phyloP scores from a whole-genome alignment of 2,329 filamentous ascomycete species.

The Leptographium wingfieldii region DNA sequence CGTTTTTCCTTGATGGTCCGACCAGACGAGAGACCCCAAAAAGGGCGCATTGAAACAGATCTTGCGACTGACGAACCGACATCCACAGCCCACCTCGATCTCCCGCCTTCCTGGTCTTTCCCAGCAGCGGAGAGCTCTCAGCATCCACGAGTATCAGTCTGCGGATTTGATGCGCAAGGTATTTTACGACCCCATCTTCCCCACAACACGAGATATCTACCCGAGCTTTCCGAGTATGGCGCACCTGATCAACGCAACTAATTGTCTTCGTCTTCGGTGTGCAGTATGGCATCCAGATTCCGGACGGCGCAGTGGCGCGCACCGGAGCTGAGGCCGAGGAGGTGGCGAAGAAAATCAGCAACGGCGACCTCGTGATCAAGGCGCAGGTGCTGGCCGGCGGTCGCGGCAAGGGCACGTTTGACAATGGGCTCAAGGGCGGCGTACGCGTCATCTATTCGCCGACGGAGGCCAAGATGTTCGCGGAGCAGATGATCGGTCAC shows the following conservation, averaged over 20 bases:
- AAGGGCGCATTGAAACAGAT: neutral
- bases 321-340: conserved; percentile 78
- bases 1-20: neutral
- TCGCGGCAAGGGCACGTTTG: conserved; percentile 93
- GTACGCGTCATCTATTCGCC: conserved; percentile 98
- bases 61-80: neutral
- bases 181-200: conserved; percentile 16
- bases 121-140: conserved; percentile 78
- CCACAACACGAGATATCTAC: neutral
- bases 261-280: neutral
- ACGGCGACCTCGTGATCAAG: conserved; percentile 98
- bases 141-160: conserved; percentile 97
- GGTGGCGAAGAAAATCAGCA: conserved; percentile 81
- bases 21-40: neutral
- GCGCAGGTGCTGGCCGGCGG: conserved; percentile 96
- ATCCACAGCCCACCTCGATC: conserved; percentile 10
- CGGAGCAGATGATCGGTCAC: conserved; percentile 98
- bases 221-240: neutral
- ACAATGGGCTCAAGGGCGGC: conserved; percentile 97
- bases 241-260: neutral
- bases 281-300: conserved; percentile 89
- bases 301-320: conserved; percentile 77
- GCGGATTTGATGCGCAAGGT: conserved; percentile 75
- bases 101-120: conserved; percentile 50
- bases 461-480: conserved; percentile 92